Conservation (phyloP, 169 alveolate species). For the Eimeria maxima region DNA sequence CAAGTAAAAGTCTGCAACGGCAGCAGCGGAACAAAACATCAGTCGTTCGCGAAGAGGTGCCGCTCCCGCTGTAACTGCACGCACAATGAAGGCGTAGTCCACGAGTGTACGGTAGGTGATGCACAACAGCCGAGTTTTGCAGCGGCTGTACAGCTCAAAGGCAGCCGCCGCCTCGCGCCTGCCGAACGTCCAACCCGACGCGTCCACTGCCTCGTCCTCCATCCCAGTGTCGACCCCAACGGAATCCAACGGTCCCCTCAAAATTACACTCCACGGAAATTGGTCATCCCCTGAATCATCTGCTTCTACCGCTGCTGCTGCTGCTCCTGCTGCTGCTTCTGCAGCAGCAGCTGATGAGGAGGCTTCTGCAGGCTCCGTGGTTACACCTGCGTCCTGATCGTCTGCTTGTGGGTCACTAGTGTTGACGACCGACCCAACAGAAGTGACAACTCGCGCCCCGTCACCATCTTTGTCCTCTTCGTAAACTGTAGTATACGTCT, state of each 20-base stretch:
- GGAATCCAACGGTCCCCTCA: conserved; percentile 15
- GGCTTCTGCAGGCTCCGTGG: neutral
- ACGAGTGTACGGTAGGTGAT: conserved; percentile 54
- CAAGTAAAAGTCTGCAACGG: conserved; percentile 80
- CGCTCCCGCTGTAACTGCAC: conserved; percentile 45
- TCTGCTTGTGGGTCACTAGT: conserved; percentile 16
- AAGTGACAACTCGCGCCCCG: neutral
- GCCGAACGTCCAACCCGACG: neutral
- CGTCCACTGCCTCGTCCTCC: neutral
- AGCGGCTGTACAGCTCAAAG: conserved; percentile 61
- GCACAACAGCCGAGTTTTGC: conserved; percentile 71
- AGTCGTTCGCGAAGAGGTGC: conserved; percentile 62
- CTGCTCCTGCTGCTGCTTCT: neutral
- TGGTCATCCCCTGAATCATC: neutral
- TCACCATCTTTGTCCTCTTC: neutral
- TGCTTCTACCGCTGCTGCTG: neutral
- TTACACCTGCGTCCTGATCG: neutral
- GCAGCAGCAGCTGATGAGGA: neutral
- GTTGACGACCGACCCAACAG: conserved; percentile 24
- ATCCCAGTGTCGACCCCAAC: neutral
- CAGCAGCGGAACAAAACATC: conserved; percentile 76
- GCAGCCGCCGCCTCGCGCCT: conserved; percentile 68
- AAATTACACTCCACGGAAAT: neutral
- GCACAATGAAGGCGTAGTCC: conserved; percentile 65
- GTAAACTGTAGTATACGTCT: neutral